phyloP scores from a whole-genome alignment of 129 eudicot genomes.

The Scalesia atractyloides region DNA sequence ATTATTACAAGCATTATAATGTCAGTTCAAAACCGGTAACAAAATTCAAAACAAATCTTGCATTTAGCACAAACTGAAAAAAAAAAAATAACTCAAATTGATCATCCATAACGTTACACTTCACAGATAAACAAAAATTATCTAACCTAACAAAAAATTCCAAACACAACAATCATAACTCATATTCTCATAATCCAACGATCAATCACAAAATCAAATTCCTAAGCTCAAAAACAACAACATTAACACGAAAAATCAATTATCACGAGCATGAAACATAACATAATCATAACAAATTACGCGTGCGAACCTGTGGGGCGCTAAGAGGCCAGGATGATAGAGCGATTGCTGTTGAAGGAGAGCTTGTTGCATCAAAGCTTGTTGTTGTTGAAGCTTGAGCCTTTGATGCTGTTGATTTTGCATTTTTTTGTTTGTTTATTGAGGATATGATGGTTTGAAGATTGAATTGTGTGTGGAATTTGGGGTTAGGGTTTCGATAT shows the following conservation, averaged over 20 bases:
- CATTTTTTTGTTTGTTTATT: conserved; percentile 38
- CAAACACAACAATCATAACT: conserved; percentile 9
- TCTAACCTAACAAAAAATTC: conserved; percentile 14
- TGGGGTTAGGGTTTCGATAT: conserved; percentile 50
- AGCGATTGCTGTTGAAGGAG: conserved; percentile 90
- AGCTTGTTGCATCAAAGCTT: conserved; percentile 95
- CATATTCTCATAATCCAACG: conserved; percentile 17
- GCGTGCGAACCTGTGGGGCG: conserved; percentile 76
- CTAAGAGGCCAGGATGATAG: conserved; percentile 85
- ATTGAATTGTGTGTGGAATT: conserved; percentile 27
- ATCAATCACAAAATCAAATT: conserved; percentile 20
- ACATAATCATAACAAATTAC: background rate
- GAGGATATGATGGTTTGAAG: conserved; percentile 16
- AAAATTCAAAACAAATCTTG: conserved; percentile 4
- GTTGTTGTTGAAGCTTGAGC: conserved; percentile 60
- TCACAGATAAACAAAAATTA: conserved; percentile 4
- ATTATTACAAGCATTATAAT: conserved; percentile 6
- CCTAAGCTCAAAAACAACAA: conserved; percentile 16
- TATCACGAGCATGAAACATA: background rate
- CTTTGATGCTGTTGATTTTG: conserved; percentile 74
- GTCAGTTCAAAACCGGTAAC: conserved; percentile 15
- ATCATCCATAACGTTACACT: conserved; percentile 11
- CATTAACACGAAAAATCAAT: background rate
- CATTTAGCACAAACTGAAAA: background rate
- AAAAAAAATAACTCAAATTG: background rate